Conservation (phyloP, 106 monocot genomes). For the Alisma plantagoaquatica region DNA sequence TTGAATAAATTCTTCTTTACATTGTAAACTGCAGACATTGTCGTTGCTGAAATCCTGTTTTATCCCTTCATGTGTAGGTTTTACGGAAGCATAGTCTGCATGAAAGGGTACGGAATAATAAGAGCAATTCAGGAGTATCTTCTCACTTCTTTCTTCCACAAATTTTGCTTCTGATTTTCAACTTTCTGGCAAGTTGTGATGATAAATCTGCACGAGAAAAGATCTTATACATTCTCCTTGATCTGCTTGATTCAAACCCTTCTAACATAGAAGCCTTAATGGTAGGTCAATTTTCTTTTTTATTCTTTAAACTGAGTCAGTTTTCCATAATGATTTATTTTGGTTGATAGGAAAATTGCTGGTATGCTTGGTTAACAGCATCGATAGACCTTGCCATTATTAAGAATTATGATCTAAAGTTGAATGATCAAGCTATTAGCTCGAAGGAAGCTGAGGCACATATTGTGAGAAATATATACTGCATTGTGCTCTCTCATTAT, state of each 20-base stretch:
- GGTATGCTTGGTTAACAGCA: constrained; percentile 82
- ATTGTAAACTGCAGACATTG: no score
- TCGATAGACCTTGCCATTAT: constrained; percentile 50
- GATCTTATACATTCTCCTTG: constrained; percentile 61
- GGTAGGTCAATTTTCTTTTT: constrained; percentile 35
- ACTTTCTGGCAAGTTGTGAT: constrained; percentile 58
- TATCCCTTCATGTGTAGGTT: constrained; percentile 50
- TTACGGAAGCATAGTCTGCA: constrained; percentile 50
- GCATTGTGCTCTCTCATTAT: constrained; percentile 77
- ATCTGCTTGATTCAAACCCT: constrained; percentile 82
- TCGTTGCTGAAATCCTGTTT: background rate
- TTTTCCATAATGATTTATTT: background rate
- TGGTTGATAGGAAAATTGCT: constrained; percentile 64
- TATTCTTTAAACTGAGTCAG: background rate
- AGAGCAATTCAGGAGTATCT: constrained; percentile 19
- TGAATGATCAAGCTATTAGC: constrained; percentile 12
- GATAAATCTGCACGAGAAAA: constrained; percentile 47
- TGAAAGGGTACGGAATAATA: constrained; percentile 42
- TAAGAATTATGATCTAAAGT: constrained; percentile 20
- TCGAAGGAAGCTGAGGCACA: constrained; percentile 33
- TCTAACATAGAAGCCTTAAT: constrained; percentile 85
- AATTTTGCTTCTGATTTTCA: constrained; percentile 80
- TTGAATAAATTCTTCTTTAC: no score
- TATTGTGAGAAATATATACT: constrained; percentile 74
- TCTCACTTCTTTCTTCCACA: constrained; percentile 80